Conservation (phyloP, 2,329 filamentous ascomycete genomes). For the Corinectria fuckeliana region DNA sequence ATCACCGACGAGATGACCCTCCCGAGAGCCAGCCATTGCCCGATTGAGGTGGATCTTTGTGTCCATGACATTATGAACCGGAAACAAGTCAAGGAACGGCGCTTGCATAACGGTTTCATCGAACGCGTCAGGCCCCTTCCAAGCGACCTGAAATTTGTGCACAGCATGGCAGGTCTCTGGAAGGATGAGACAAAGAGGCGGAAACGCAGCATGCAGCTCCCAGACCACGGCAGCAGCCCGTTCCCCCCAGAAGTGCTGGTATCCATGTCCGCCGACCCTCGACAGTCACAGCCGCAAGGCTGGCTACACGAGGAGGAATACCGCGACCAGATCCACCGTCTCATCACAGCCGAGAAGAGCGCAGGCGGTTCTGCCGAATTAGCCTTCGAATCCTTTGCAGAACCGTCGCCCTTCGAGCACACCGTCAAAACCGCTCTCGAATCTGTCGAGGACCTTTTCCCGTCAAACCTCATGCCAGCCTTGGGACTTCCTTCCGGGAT, state of each 20-base stretch:
- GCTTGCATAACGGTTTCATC: conserved; percentile 84
- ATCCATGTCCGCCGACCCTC: conserved; percentile 85
- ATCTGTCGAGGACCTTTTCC: conserved; percentile 87
- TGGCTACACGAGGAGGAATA: conserved; percentile 96
- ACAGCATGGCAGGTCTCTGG: conserved; percentile 95
- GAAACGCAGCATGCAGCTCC: conserved; percentile 72
- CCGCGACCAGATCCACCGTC: conserved; percentile 65
- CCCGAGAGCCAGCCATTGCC: conserved; percentile 84
- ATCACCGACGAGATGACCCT: conserved; percentile 66
- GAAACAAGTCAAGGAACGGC: conserved; percentile 74
- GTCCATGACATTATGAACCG: conserved; percentile 90
- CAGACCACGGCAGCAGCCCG: conserved; percentile 71
- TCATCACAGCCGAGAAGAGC: conserved; percentile 69
- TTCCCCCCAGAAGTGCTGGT: conserved; percentile 83
- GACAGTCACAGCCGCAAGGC: conserved; percentile 73
- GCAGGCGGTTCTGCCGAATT: conserved; percentile 48
- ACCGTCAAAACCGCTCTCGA: conserved; percentile 78
- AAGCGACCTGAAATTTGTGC: conserved; percentile 79
- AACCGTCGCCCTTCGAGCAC: conserved; percentile 57
- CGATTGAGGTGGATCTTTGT: conserved; percentile 87
- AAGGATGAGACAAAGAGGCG: conserved; percentile 84
- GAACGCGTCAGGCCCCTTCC: conserved; percentile 71
- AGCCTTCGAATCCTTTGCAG: conserved; percentile 72
- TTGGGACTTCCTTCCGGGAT: conserved; percentile 48
- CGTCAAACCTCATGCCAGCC: conserved; percentile 63